These are phyloP conservation scores for Didymella segeticola DNA, from an alignment of 2,329 filamentous ascomycete genomes.

Conservation along the genomic window DNA sequence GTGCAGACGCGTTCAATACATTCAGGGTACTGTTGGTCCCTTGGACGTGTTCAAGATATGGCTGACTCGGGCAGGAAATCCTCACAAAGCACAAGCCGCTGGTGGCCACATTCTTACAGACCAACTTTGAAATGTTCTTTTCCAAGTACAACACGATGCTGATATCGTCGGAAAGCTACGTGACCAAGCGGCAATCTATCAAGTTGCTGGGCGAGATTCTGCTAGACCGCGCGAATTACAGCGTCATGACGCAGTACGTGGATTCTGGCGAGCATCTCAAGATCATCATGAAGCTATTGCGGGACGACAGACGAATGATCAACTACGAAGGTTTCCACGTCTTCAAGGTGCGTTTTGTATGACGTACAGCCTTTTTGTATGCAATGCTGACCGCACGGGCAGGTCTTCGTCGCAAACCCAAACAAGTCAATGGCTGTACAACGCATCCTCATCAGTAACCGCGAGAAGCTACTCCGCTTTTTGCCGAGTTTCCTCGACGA, in stretches of 20 bases:
- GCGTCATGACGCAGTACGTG: slow-evolving; percentile 97
- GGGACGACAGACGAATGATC: slow-evolving; percentile 97
- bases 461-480: slow-evolving; percentile 87
- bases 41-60: neutral
- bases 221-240: slow-evolving; percentile 94
- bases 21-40: slow-evolving; percentile 71
- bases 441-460: slow-evolving; percentile 94
- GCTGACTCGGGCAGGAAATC: slow-evolving; percentile 71
- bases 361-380: neutral
- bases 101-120: slow-evolving; percentile 83
- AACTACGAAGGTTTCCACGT: slow-evolving; percentile 99
- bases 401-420: slow-evolving; percentile 97
- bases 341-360: slow-evolving; percentile 80
- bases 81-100: slow-evolving; percentile 92
- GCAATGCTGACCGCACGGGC: slow-evolving; percentile 21
- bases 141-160: slow-evolving; percentile 85
- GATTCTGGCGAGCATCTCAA: slow-evolving; percentile 95
- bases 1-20: slow-evolving; percentile 95
- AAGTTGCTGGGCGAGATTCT: slow-evolving; percentile 95
- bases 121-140: slow-evolving; percentile 95
- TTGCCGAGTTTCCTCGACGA: slow-evolving; percentile 92
- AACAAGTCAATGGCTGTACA: slow-evolving; percentile 97
- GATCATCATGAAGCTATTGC: slow-evolving; percentile 95
- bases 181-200: slow-evolving; percentile 97
- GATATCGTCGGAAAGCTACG: slow-evolving; percentile 92